Conservation (phyloP, 2,329 filamentous ascomycete genomes). For the Trichoderma citrinoviride region DNA sequence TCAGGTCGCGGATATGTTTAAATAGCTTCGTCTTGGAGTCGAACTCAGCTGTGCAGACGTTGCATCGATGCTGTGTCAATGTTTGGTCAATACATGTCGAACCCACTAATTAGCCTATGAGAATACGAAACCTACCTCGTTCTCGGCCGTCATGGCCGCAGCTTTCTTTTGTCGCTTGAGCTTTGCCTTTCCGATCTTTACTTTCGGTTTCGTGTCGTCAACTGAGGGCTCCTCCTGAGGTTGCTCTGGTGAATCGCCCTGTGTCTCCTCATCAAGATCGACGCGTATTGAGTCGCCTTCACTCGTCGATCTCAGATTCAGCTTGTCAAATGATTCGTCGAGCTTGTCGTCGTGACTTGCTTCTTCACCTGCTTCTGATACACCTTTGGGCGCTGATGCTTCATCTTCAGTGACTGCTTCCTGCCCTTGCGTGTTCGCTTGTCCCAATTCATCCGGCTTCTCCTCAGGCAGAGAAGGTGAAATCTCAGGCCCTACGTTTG, state of each 20-base stretch:
- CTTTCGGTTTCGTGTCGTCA: conserved; percentile 28
- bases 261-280: not conserved
- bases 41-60: conserved; percentile 46
- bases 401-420: not conserved
- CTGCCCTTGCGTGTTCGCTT: not conserved
- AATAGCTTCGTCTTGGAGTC: conserved; percentile 70
- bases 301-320: not conserved
- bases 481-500: not conserved
- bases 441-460: not conserved
- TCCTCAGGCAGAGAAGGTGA: not conserved
- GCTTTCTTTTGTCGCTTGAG: conserved; percentile 51
- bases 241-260: conserved; percentile 16
- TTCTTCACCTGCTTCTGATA: not conserved
- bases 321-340: not conserved
- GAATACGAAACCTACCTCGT: conserved; percentile 32
- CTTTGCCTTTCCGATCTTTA: conserved; percentile 52
- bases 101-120: not conserved
- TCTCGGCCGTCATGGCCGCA: conserved; percentile 36
- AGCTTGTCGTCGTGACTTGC: not conserved
- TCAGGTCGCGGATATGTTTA: conserved; percentile 63
- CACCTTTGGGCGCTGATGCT: not conserved
- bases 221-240: conserved; percentile 30
- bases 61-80: conserved; percentile 39
- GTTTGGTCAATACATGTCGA: conserved; percentile 23
- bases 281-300: not conserved